Percentiles rank a stretch among this genome's conserved stretches.
phyloP scores from a whole-genome alignment of 1,284 basidiomycete genomes.

The Amylostereum areolatum region DNA sequence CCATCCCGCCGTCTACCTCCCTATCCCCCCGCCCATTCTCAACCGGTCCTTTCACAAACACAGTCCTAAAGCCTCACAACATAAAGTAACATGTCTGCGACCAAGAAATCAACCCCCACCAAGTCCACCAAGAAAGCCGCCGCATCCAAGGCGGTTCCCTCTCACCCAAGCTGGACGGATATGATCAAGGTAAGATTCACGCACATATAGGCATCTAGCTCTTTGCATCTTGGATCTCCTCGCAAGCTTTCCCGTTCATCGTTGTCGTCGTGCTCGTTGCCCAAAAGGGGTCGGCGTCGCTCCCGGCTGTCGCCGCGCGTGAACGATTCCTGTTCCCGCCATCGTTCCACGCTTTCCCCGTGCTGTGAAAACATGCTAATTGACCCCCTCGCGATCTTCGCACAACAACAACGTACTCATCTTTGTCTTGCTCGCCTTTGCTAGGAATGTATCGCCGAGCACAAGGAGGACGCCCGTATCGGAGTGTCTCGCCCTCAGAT shows the following conservation, averaged over 20 bases:
- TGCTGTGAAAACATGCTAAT: constrained; percentile 3
- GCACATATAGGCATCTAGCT: constrained; percentile 2
- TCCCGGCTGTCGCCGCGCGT: constrained; percentile 27
- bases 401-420: constrained; percentile 7
- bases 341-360: constrained; percentile 11
- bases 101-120: constrained; percentile 30
- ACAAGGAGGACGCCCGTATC: constrained; percentile 72
- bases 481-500: constrained; percentile 90
- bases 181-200: constrained; percentile 64
- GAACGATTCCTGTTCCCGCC: constrained; percentile 21
- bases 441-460: constrained; percentile 76
- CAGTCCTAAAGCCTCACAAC: constrained; percentile 14
- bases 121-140: constrained; percentile 29
- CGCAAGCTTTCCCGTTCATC: constrained; percentile 1
- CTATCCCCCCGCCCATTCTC: constrained; percentile 6
- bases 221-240: neutral
- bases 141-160: constrained; percentile 32
- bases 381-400: constrained; percentile 3
- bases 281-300: constrained; percentile 42
- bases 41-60: constrained; percentile 15
- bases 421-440: constrained; percentile 10
- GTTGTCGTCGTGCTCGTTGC: constrained; percentile 7
- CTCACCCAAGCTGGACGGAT: constrained; percentile 68
- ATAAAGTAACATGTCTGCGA: constrained; percentile 35
- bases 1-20: neutral